Conservation (phyloP, 768 basidiomycete species). For the Psilocybe sp. region DNA sequence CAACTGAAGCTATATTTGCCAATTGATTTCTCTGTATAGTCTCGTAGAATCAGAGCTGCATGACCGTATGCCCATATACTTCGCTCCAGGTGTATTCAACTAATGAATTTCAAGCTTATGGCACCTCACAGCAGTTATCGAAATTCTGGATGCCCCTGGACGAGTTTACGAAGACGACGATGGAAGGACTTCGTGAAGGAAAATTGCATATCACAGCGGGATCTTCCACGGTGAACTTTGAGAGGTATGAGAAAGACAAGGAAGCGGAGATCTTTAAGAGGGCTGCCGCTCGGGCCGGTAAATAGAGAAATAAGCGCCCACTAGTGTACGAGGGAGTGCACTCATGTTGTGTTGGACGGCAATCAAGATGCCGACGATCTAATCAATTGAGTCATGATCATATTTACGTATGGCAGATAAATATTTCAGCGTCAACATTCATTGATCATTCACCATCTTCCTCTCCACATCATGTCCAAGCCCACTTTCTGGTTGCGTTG, state of each 20-base stretch:
- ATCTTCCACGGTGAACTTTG: constrained; percentile 17
- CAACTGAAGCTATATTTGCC: not conserved
- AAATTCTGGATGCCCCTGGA: constrained; percentile 55
- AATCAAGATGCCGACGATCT: not conserved
- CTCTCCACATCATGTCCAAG: constrained; percentile 41
- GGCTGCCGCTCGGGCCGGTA: too few relatives aligned
- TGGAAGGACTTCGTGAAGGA: constrained; percentile 26
- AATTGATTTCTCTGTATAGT: constrained; percentile 22
- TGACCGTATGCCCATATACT: constrained; percentile 36
- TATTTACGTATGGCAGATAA: too few relatives aligned
- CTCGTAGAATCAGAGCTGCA: constrained; percentile 63
- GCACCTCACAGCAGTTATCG: constrained; percentile 42
- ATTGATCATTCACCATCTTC: not conserved
- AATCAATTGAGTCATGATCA: too few relatives aligned
- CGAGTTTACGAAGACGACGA: constrained; percentile 36
- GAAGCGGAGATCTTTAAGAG: constrained; percentile 11
- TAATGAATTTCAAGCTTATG: constrained; percentile 38
- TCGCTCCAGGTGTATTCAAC: not conserved
- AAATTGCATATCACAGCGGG: constrained; percentile 25
- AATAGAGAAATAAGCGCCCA: not conserved
- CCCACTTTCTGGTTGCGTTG: constrained; percentile 87
- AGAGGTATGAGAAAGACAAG: constrained; percentile 34
- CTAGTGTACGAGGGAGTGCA: constrained; percentile 15
- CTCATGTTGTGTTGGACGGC: constrained; percentile 3
- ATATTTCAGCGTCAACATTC: too few relatives aligned